Percentiles rank a stretch among this genome's conserved stretches.
Conservation (phyloP, 1,284 basidiomycete species). For the Ustilago bromivora region DNA sequence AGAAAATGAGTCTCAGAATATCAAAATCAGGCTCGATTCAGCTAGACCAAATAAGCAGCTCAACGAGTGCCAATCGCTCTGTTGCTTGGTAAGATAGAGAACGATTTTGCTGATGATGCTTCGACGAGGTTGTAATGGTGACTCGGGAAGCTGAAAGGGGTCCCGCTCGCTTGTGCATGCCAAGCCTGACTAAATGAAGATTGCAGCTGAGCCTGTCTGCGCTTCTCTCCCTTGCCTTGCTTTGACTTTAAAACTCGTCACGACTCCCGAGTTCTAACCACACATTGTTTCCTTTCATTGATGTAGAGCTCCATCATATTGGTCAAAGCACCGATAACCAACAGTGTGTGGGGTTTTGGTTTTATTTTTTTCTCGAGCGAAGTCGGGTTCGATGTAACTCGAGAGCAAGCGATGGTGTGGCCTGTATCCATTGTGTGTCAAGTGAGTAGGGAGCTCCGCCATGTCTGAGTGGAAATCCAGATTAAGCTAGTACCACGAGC, state of each 20-base stretch:
- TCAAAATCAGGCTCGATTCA: not conserved
- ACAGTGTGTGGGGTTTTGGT: not conserved
- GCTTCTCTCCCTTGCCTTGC: not conserved
- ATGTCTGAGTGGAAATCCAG: not conserved
- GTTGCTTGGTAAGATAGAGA: not conserved
- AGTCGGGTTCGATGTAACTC: too few species aligned
- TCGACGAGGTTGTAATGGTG: not conserved
- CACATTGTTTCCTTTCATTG: not conserved
- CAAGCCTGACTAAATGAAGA: conserved; percentile 5
- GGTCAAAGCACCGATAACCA: not conserved
- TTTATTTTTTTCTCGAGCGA: too few species aligned
- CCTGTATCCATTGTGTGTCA: not conserved
- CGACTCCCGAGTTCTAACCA: not conserved
- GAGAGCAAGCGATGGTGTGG: too few species aligned
- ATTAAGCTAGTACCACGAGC: not conserved
- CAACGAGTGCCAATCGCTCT: not conserved
- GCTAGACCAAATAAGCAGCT: not conserved
- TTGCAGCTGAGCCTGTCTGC: conserved; percentile 5
- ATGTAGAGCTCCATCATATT: not conserved
- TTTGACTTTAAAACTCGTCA: not conserved
- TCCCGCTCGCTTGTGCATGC: conserved; percentile 12
- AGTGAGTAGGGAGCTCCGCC: not conserved
- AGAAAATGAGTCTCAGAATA: conserved; percentile 4
- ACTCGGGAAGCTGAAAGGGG: conserved; percentile 2
- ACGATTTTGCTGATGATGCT: not conserved